phyloP scores from a whole-genome alignment of 176 grass and related monocot genomes.

The Lolium perenne region DNA sequence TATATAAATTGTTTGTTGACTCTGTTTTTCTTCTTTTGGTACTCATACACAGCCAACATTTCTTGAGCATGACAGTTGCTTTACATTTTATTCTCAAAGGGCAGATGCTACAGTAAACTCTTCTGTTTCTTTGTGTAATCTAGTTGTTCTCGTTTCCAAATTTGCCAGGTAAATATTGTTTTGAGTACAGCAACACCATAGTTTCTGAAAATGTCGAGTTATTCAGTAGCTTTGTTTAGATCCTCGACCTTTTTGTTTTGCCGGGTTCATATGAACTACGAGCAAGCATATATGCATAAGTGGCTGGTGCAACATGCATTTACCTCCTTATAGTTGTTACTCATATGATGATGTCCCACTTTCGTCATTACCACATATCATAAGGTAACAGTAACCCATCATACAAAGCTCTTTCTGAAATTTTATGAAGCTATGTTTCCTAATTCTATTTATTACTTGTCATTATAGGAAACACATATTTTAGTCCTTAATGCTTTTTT shows the following conservation, averaged over 20 bases:
- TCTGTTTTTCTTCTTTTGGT: too few species aligned
- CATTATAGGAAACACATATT: background rate
- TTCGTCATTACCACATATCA: constrained; percentile 70
- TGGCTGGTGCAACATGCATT: background rate
- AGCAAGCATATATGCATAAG: too few species aligned
- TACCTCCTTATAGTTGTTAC: constrained; percentile 73
- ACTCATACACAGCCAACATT: too few species aligned
- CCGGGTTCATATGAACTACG: too few species aligned
- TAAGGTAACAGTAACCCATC: constrained; percentile 53
- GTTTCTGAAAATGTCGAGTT: background rate
- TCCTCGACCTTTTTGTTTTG: background rate
- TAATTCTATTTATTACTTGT: constrained; percentile 32
- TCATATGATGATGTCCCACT: constrained; percentile 72
- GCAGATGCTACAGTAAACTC: constrained; percentile 56
- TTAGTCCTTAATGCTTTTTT: background rate
- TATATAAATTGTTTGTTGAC: too few species aligned
- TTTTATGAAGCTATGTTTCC: constrained; percentile 2
- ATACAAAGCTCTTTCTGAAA: constrained; percentile 28
- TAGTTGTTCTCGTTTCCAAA: background rate
- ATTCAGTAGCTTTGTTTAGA: background rate
- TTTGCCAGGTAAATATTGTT: constrained; percentile 9
- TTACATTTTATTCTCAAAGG: constrained; percentile 60
- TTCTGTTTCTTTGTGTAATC: constrained; percentile 31
- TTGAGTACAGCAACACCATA: background rate
- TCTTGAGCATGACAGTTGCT: too few species aligned